A percentile compares a stretch with the other conserved stretches of the same genome.
Conservation (phyloP, 371 early-diverging fungal species). For the Quaeritorhiza haematococci region DNA sequence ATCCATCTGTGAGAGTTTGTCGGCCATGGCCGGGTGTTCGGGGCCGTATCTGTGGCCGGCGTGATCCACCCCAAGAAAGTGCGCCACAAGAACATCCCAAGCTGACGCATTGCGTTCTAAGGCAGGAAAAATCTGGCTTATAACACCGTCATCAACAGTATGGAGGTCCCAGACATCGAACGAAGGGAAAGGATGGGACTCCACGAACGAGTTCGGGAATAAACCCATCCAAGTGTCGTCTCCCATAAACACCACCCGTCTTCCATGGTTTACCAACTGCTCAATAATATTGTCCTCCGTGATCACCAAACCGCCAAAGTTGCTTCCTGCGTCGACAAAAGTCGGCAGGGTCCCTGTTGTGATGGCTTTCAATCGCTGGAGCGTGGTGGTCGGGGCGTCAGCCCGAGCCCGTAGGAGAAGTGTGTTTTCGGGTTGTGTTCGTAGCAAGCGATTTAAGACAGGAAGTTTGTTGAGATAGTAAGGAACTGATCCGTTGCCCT, state of each 20-base stretch:
- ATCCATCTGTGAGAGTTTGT: constrained; percentile 82
- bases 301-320: constrained; percentile 79
- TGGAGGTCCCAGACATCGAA: constrained; percentile 91
- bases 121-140: constrained; percentile 51
- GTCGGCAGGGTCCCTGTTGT: constrained; percentile 88
- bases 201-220: constrained; percentile 62
- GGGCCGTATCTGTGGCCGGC: constrained; percentile 93
- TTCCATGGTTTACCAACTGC: constrained; percentile 47
- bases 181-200: constrained; percentile 72
- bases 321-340: constrained; percentile 89
- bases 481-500: constrained; percentile 15
- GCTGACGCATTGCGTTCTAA: constrained; percentile 21
- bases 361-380: constrained; percentile 90
- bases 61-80: constrained; percentile 95
- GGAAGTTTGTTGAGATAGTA: constrained; percentile 76
- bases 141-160: constrained; percentile 85
- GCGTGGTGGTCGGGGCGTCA: constrained; percentile 96
- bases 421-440: constrained; percentile 54
- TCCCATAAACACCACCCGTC: constrained; percentile 79
- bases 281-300: constrained; percentile 81
- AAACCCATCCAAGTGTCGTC: constrained; percentile 93
- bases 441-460: constrained; percentile 49
- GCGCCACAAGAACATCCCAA: constrained; percentile 82
- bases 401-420: constrained; percentile 79
- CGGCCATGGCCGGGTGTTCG: constrained; percentile 76